Base-by-base conservation (phyloP, 2,329 filamentous ascomycete genomes). In the Bimuria novae-zelandiae region DNA sequence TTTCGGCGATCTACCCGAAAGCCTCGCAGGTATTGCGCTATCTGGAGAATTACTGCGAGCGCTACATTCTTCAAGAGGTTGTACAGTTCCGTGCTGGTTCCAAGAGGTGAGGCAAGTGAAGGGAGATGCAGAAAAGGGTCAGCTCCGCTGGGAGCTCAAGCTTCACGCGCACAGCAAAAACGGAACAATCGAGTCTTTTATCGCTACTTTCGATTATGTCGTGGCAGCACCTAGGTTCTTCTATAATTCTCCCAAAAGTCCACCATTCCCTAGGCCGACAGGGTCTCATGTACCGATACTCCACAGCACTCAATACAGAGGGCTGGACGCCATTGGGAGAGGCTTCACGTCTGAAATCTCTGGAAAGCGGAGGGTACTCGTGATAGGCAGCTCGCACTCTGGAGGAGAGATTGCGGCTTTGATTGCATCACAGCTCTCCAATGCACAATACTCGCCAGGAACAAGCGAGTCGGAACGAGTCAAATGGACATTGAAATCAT, bases 311-410 rank as follows among this genome's bases (percentile, higher is more conserved):
- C 74, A 81, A 23, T 86, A 90, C 47, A 79, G 87, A 3, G 77
- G 82, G 49, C 70, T 89, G 1, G 62, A 7, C 2, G 44, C 44
- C 17, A 41, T 47, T n/a, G 0, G 67, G 75, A 4, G 50, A 73
- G 0, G 54, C 69, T 25, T 51, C 52, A 1, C 17, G 7, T 14
- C 16, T 16, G 2, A 7, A 0, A 32, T 3, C 4, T 21, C 6
- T 25, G 42, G 10, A 2, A 6, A 43, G 14, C 33, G 46, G 92
- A 10, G 75, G 1, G 19, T 44, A 19, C 11, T 91, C 1, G 77
- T 92, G 0, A 83, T 90, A 0, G 89, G 89, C 0, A 89, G 88
- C 0, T 89, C 90, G 63, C 89, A 92, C 82, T 92, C 89, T 0
- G 89, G 89, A 0, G 82, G 88, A 7, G 89, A 92, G 73, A 85